Percentiles rank a stretch among this genome's conserved stretches.
Conservation (phyloP, 108 stramenopile genomes). For the Pseudonitzschia pungens region DNA sequence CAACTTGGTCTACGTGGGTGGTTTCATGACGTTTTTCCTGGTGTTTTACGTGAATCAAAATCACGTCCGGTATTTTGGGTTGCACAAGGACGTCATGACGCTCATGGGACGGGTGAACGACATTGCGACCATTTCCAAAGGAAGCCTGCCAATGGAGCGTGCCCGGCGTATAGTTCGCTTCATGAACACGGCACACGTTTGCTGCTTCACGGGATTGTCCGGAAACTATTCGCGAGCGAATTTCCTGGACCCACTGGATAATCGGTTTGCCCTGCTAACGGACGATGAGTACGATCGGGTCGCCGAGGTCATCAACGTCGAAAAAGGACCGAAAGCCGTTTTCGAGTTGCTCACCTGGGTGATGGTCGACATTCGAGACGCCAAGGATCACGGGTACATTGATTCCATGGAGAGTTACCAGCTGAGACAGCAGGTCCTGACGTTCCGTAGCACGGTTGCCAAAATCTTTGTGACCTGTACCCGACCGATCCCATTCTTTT, state of each 20-base stretch:
- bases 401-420: constrained; percentile 19
- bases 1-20: constrained; percentile 32
- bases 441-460: constrained; percentile 19
- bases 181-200: constrained; percentile 55
- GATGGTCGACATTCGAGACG: constrained; percentile 21
- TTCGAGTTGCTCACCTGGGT: constrained; percentile 35
- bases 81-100: constrained; percentile 43
- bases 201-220: constrained; percentile 49
- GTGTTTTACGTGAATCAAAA: constrained; percentile 52
- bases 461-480: constrained; percentile 40
- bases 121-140: constrained; percentile 32
- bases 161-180: constrained; percentile 42
- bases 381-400: constrained; percentile 11
- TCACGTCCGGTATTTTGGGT: constrained; percentile 37
- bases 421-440: constrained; percentile 29
- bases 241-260: constrained; percentile 44
- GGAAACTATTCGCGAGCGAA: constrained; percentile 23
- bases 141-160: constrained; percentile 33
- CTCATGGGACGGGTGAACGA: constrained; percentile 49
- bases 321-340: constrained; percentile 20
- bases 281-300: constrained; percentile 33
- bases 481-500: constrained; percentile 53
- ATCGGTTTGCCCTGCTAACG: constrained; percentile 30
- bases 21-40: constrained; percentile 56
- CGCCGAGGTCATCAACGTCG: constrained; percentile 27